Evolutionary conservation across 2,329 filamentous ascomycete genomes (phyloP).

Genomic region (Trichoderma citrinoviride): DNA sequence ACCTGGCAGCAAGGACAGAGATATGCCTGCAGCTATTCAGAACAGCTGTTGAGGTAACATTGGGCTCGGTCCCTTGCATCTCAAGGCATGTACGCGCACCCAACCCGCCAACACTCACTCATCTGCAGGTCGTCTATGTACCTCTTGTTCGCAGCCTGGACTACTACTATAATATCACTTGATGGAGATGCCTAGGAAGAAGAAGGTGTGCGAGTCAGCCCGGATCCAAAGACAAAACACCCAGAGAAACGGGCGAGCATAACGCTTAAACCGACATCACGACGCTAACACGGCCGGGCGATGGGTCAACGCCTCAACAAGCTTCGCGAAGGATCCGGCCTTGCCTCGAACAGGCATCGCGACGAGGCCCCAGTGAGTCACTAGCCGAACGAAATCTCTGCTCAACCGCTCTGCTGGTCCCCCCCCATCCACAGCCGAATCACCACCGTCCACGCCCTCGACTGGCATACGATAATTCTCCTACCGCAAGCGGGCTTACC

Average conservation of each 20-base stretch:
- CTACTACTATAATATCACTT: neutral
- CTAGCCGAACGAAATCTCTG: conserved; percentile 5
- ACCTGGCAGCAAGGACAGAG: neutral
- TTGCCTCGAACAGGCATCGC: conserved; percentile 2
- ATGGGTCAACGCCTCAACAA: neutral
- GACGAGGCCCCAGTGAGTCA: neutral
- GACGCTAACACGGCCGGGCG: neutral
- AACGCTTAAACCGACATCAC: neutral
- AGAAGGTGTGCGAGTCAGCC: no score
- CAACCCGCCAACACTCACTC: neutral
- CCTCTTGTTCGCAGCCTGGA: no score
- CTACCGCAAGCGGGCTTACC: neutral
- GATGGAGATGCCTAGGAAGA: no score
- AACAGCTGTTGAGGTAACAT: neutral
- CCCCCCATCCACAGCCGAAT: neutral
- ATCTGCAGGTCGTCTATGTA: neutral
- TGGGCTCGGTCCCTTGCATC: neutral
- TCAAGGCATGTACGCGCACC: neutral
- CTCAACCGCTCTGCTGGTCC: neutral
- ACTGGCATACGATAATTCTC: no score
- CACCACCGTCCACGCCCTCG: neutral
- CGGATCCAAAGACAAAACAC: no score
- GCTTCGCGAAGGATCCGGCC: neutral
- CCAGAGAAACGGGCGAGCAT: neutral
- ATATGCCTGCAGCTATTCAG: conserved; percentile 8